A percentile compares a stretch with the other conserved stretches of the same genome.
Evolutionary conservation across 2,329 filamentous ascomycete species (phyloP).

Genomic region (Monosporascus sp.): DNA sequence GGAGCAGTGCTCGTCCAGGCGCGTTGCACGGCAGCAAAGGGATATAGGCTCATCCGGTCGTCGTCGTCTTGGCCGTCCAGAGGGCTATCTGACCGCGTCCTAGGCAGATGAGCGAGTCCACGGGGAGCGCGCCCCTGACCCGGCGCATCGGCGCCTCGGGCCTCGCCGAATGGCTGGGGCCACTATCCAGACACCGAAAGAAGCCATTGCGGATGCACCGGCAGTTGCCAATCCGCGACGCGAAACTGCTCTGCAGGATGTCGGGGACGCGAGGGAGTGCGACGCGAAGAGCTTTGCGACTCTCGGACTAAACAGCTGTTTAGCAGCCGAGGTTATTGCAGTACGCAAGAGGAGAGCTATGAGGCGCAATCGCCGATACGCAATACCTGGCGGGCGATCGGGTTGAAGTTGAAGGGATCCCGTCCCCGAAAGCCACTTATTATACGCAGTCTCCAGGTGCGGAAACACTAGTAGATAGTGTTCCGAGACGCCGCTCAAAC

Average conservation of each 20-base stretch:
- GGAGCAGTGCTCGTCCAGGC: neutral
- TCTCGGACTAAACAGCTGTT: too few species aligned
- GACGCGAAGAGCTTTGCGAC: constrained; percentile 53
- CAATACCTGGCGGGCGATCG: too few species aligned
- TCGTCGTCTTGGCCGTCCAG: neutral
- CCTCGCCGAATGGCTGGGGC: constrained; percentile 67
- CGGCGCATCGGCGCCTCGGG: constrained; percentile 4
- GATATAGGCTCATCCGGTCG: neutral
- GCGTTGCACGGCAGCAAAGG: neutral
- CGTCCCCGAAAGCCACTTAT: neutral
- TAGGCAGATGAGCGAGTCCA: constrained; percentile 8
- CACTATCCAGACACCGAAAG: constrained; percentile 73
- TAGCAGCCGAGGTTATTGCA: too few species aligned
- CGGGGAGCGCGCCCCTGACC: constrained; percentile 18
- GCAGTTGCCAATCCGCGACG: constrained; percentile 48
- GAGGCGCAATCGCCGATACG: too few species aligned
- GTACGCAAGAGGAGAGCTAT: too few species aligned
- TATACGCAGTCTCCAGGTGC: constrained; percentile 57
- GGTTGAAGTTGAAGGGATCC: too few species aligned
- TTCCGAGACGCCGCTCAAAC: constrained; percentile 40
- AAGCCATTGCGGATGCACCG: constrained; percentile 49
- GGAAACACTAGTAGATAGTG: constrained; percentile 62
- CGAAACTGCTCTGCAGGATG: constrained; percentile 57
- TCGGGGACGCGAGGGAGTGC: constrained; percentile 62
- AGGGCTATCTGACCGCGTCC: neutral